Percentiles rank a stretch among this genome's conserved stretches.
Evolutionary conservation across 345 rosid species (phyloP).

Genomic region (Anastatica hierochuntica): DNA sequence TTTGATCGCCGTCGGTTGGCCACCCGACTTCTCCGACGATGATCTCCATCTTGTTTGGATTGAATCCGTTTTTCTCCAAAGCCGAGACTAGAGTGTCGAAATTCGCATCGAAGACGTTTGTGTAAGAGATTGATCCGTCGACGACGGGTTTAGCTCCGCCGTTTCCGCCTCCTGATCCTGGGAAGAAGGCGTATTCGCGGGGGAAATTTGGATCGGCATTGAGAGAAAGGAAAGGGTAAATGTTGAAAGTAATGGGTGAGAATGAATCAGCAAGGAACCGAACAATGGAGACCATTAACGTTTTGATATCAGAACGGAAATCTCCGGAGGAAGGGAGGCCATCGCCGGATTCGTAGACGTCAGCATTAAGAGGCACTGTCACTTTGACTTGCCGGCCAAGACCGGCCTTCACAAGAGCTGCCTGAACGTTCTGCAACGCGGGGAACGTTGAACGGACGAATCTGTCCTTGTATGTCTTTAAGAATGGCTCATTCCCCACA

Average conservation of each 20-base stretch:
- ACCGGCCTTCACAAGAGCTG: slow-evolving; percentile 86
- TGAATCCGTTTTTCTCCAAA: slow-evolving; percentile 71
- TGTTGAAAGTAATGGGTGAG: slow-evolving; percentile 64
- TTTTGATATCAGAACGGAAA: slow-evolving; percentile 57
- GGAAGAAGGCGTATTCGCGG: slow-evolving; percentile 70
- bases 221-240: slow-evolving; percentile 88
- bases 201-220: slow-evolving; percentile 69
- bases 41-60: slow-evolving; percentile 41
- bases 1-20: slow-evolving; percentile 74
- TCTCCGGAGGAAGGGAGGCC: slow-evolving; percentile 72
- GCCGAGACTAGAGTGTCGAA: slow-evolving; percentile 70
- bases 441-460: slow-evolving; percentile 52
- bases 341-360: slow-evolving; percentile 48
- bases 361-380: slow-evolving; percentile 80
- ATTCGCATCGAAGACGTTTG: slow-evolving; percentile 81
- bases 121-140: slow-evolving; percentile 69
- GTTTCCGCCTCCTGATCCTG: slow-evolving; percentile 17
- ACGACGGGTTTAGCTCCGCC: slow-evolving; percentile 44
- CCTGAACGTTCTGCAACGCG: slow-evolving; percentile 78
- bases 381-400: slow-evolving; percentile 60
- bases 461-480: slow-evolving; percentile 51
- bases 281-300: slow-evolving; percentile 52
- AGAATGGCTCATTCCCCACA: slow-evolving; percentile 87
- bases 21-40: slow-evolving; percentile 89
- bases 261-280: slow-evolving; percentile 49